Percentiles rank a stretch among this genome's conserved stretches.
phyloP scores from a whole-genome alignment of 805 yeast species.

The Brettanomyces anomalus region DNA sequence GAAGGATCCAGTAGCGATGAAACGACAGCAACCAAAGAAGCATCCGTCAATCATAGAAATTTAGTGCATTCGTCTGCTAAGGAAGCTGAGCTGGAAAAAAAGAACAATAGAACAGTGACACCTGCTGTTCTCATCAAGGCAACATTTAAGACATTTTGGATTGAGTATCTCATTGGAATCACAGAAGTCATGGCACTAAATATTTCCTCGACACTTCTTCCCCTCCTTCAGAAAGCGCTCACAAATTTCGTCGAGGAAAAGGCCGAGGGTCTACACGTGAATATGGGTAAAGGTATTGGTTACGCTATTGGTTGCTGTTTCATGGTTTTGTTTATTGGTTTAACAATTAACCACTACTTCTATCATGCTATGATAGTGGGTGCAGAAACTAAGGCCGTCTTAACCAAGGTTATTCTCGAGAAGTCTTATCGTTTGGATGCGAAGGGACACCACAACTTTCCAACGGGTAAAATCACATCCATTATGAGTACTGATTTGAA shows the following conservation, averaged over 20 bases:
- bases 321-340: conserved; percentile 41
- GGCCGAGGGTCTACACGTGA: conserved; percentile 30
- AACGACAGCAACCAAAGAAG: too few species aligned
- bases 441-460: conserved; percentile 50
- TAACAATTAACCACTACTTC: conserved; percentile 53
- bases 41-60: background rate
- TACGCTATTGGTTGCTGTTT: conserved; percentile 63
- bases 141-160: conserved; percentile 40
- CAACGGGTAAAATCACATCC: conserved; percentile 67
- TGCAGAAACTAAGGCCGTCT: conserved; percentile 57
- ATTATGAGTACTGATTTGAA: conserved; percentile 75
- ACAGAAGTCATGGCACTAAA: conserved; percentile 36
- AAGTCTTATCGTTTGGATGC: conserved; percentile 59
- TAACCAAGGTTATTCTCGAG: conserved; percentile 58
- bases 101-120: too few species aligned
- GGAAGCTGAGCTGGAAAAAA: too few species aligned
- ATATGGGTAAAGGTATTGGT: conserved; percentile 61
- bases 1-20: too few species aligned
- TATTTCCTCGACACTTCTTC: conserved; percentile 43
- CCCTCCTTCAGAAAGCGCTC: conserved; percentile 56
- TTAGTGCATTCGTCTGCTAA: too few species aligned
- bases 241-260: conserved; percentile 52
- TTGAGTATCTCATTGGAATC: conserved; percentile 33
- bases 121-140: conserved; percentile 24
- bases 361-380: conserved; percentile 55